Base-by-base conservation (phyloP, 2,329 filamentous ascomycete species). In the Lachnellula hyalina region DNA sequence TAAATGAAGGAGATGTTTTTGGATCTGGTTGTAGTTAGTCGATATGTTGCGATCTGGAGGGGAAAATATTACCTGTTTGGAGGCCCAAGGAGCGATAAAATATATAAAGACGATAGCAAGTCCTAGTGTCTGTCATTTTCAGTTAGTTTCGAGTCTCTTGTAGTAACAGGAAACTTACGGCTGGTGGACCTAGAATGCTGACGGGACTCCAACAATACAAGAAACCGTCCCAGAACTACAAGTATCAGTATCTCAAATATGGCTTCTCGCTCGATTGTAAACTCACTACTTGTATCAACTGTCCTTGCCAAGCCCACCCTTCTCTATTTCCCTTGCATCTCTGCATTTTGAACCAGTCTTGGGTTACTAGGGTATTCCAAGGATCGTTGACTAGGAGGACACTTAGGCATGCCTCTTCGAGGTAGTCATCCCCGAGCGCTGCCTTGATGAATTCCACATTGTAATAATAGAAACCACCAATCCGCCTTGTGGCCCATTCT, bases 331-430 rank as follows among this genome's bases (percentile, higher is more conserved):
- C 53, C 19, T 38, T 17, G 46, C 49, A 56, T 12, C 38, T 28
- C 23, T 56, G 45, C 38, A 56, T 52, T 12, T 25, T n/a, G n/a
- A 28, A 49, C 44, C 53, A 56, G 21, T 52, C 53, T 21, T 21
- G n/a, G 21, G 21, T 17, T 11, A 15, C 7, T 14, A 56, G 34
- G 17, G n/a, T 28, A 14, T 47, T 46, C 53, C 53, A 56, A 9
- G 49, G 53, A 49, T 52, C 40, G n/a, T 38, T 23, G 1, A 36
- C 53, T n/a, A 11, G 17, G n/a, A 45, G 52, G 1, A 56, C 45
- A 12, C 49, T n/a, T 12, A 25, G 34, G n/a, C 49, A 56, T 9
- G 25, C 44, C 17, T 17, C 21, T 8, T 42, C 28, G 14, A 56
- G 5, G 3, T 9, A 17, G 36, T 49, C 45, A 25, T 52, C 28